phyloP scores from a whole-genome alignment of 768 basidiomycete species.

The Cyathus striatus region DNA sequence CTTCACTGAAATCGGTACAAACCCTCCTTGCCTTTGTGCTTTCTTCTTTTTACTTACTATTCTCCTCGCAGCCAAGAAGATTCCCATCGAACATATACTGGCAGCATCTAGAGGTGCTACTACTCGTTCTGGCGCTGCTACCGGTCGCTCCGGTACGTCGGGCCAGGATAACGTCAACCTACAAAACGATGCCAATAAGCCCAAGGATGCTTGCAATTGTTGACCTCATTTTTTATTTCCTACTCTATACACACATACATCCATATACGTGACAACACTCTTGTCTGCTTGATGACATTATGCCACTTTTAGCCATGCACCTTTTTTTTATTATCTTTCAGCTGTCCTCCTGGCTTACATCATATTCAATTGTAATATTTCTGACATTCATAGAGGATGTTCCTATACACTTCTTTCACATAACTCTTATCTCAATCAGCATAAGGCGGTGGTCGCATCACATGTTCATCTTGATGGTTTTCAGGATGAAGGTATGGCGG shows the following conservation, averaged over 20 bases:
- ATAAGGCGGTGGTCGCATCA: conserved; percentile 57
- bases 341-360: conserved; percentile 10
- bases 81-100: conserved; percentile 87
- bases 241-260: conserved; percentile 10
- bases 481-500: conserved; percentile 72
- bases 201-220: conserved; percentile 80
- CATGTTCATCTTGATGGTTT: conserved; percentile 43
- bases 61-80: conserved; percentile 47
- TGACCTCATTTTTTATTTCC: too few relatives aligned
- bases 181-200: conserved; percentile 59
- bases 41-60: conserved; percentile 1
- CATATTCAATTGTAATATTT: conserved; percentile 12
- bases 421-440: too few relatives aligned
- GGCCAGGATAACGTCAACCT: conserved; percentile 64
- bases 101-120: conserved; percentile 72
- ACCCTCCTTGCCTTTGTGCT: conserved; percentile 13
- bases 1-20: conserved; percentile 93
- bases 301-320: conserved; percentile 22
- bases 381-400: too few relatives aligned
- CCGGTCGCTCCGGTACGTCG: conserved; percentile 43
- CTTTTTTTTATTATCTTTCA: conserved; percentile 6
- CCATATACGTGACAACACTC: too few relatives aligned
- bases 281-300: too few relatives aligned
- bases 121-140: conserved; percentile 57
- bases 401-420: too few relatives aligned